Evolutionary conservation across 2,329 filamentous ascomycete species (phyloP).

Genomic region (Raffaelea arxii): DNA sequence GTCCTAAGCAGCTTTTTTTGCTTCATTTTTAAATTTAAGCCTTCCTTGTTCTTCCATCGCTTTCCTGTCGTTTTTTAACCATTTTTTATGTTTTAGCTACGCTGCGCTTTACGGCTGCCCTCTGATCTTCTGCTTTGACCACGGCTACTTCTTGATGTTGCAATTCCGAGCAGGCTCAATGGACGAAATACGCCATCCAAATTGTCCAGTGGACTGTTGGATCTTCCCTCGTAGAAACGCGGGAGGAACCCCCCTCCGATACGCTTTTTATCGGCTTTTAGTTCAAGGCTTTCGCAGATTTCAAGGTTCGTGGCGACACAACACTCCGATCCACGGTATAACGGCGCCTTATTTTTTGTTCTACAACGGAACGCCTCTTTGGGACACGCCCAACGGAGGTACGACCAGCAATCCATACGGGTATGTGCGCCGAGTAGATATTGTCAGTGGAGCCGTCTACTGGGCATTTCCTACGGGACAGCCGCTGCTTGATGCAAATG

Average conservation of each 20-base stretch:
- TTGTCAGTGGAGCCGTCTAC: background rate
- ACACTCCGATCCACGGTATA: background rate
- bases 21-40: background rate
- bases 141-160: background rate
- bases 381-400: background rate
- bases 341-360: background rate
- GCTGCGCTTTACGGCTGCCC: background rate
- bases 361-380: background rate
- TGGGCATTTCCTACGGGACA: background rate
- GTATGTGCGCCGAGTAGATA: background rate
- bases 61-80: background rate
- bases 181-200: background rate
- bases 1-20: background rate
- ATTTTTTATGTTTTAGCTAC: background rate
- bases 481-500: background rate
- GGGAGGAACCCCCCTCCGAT: background rate
- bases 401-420: background rate
- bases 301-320: constrained; percentile 8
- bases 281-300: background rate
- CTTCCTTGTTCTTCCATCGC: no score
- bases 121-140: background rate
- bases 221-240: background rate
- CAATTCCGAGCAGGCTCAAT: background rate
- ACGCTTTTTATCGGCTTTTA: background rate
- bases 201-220: background rate